Percentiles rank a stretch among this genome's conserved stretches.
Conservation (phyloP, 768 basidiomycete species). For the Inosperma sp. region DNA sequence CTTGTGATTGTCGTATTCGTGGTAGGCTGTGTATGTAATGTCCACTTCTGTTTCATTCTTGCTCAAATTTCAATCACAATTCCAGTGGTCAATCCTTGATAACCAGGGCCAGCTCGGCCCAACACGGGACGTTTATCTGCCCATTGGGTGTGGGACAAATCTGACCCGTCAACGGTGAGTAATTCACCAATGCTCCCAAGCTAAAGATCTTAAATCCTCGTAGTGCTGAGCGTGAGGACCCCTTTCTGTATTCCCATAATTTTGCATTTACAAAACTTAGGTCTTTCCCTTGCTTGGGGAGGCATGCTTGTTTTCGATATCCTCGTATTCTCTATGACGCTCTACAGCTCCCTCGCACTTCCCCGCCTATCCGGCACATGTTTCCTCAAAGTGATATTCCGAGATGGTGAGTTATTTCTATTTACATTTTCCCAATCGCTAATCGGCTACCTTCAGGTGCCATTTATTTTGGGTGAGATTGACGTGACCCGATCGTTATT, state of each 20-base stretch:
- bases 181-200: not conserved
- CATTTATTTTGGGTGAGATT: too few relatives aligned
- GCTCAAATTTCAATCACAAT: not conserved
- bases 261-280: constrained; percentile 2
- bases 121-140: constrained; percentile 12
- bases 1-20: too few relatives aligned
- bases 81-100: constrained; percentile 28
- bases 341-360: constrained; percentile 15
- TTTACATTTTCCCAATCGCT: not conserved
- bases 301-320: constrained; percentile 19
- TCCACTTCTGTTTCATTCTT: not conserved
- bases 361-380: not conserved
- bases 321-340: constrained; percentile 19
- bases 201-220: not conserved
- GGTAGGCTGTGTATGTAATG: not conserved
- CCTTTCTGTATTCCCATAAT: not conserved
- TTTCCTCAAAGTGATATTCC: constrained; percentile 31
- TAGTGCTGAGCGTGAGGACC: constrained; percentile 22
- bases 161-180: constrained; percentile 22
- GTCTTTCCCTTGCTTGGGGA: constrained; percentile 15
- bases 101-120: constrained; percentile 16
- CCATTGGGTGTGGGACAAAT: constrained; percentile 20
- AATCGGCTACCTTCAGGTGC: constrained; percentile 10
- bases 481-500: constrained; percentile 31
- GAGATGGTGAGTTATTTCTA: constrained; percentile 25